Percentiles rank a stretch among this genome's conserved stretches.
Evolutionary conservation across 1,139 yeast species (phyloP).

Genomic region (Magnusiomyces suaveolens): DNA sequence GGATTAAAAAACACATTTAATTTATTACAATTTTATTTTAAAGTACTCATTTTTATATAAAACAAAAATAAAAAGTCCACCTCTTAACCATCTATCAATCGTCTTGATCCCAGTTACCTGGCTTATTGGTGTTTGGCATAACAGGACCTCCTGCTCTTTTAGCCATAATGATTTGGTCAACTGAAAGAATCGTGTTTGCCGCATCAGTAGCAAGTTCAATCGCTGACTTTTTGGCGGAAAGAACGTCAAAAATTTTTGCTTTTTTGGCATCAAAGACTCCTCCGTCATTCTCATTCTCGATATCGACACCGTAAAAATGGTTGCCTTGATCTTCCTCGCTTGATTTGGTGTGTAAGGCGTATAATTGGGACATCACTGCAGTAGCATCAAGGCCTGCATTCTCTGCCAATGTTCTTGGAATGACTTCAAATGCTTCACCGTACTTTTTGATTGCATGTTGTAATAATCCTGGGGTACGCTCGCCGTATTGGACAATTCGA

Average conservation of each 20-base stretch:
- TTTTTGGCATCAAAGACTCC: conserved; percentile 65
- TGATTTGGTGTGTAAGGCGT: conserved; percentile 64
- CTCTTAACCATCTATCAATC: conserved; percentile 39
- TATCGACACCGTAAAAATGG: conserved; percentile 50
- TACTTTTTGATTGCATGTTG: conserved; percentile 91
- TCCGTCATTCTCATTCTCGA: conserved; percentile 53
- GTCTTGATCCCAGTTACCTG: conserved; percentile 96
- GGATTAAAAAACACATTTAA: too few relatives aligned
- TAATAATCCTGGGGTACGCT: conserved; percentile 82
- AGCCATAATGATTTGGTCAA: conserved; percentile 88
- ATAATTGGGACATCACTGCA: conserved; percentile 75
- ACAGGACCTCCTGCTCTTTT: conserved; percentile 96
- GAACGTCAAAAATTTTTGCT: conserved; percentile 67
- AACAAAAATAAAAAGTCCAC: not conserved
- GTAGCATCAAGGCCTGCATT: conserved; percentile 90
- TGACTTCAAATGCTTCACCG: conserved; percentile 89
- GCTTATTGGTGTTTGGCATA: conserved; percentile 69
- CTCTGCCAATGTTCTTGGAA: conserved; percentile 88
- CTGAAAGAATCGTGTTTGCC: conserved; percentile 78
- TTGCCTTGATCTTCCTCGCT: conserved; percentile 21
- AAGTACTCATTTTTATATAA: too few relatives aligned
- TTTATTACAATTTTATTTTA: too few relatives aligned
- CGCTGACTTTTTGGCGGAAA: conserved; percentile 75
- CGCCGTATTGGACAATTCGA: conserved; percentile 74
- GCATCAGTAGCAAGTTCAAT: conserved; percentile 93